These are phyloP conservation scores for Aspergillus conjunctus DNA, from an alignment of 495 filamentous ascomycete species.

Conservation along the genomic window DNA sequence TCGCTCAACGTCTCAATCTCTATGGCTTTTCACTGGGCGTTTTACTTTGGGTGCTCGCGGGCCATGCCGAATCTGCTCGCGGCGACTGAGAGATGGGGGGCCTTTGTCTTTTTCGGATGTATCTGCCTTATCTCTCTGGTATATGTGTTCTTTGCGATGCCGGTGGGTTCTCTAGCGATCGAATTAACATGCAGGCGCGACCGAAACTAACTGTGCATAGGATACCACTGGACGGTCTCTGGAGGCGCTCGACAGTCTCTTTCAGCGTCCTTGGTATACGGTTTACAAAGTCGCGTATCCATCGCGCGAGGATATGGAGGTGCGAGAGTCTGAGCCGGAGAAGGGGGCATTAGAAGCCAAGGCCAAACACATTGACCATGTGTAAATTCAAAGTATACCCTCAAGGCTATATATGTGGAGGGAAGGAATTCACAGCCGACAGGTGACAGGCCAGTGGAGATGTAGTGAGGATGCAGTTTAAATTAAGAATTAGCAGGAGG, in stretches of 20 bases:
- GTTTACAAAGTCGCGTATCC: slow-evolving; percentile 26
- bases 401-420: background rate
- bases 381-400: background rate
- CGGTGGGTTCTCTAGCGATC: slow-evolving; percentile 15
- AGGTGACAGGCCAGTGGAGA: no score
- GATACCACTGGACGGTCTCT: slow-evolving; percentile 31
- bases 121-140: slow-evolving; percentile 27
- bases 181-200: background rate
- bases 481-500: no score
- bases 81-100: slow-evolving; percentile 27
- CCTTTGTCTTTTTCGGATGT: slow-evolving; percentile 29
- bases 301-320: background rate
- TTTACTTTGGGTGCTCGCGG: slow-evolving; percentile 61
- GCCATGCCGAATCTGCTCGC: slow-evolving; percentile 45
- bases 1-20: slow-evolving; percentile 31
- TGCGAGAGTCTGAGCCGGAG: background rate
- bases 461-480: no score
- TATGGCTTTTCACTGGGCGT: slow-evolving; percentile 58
- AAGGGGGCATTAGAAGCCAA: background rate
- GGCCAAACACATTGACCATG: background rate
- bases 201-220: slow-evolving; percentile 9
- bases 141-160: slow-evolving; percentile 33
- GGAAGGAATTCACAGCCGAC: no score
- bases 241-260: slow-evolving; percentile 24
- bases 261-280: slow-evolving; percentile 30